phyloP scores from a whole-genome alignment of 192 early-diverging fungal species.

The Coemansia sp. region DNA sequence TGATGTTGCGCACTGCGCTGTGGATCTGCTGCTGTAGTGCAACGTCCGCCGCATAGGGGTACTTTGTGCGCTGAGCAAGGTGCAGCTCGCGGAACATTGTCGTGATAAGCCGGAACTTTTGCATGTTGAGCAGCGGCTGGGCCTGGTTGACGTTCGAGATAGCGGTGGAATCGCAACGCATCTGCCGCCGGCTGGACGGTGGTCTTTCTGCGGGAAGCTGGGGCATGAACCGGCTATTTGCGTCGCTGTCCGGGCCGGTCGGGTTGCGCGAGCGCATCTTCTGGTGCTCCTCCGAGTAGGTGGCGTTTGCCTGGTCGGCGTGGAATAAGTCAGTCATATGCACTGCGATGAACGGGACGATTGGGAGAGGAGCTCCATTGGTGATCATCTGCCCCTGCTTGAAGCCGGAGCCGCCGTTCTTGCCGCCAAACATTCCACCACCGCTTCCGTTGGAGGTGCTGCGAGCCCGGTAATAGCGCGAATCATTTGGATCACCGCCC shows the following conservation, averaged over 20 bases:
- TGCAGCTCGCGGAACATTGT: slow-evolving; percentile 56
- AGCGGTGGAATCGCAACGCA: slow-evolving; percentile 37
- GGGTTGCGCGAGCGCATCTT: slow-evolving; percentile 50
- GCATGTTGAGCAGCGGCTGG: slow-evolving; percentile 56
- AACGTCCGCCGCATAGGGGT: slow-evolving; percentile 50
- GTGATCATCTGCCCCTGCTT: slow-evolving; percentile 42
- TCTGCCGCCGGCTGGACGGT: background rate
- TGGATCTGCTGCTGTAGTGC: slow-evolving; percentile 56
- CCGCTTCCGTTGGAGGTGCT: slow-evolving; percentile 47
- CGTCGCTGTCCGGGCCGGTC: slow-evolving; percentile 9
- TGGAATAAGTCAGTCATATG: slow-evolving; percentile 58
- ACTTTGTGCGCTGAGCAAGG: slow-evolving; percentile 53
- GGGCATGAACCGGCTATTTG: background rate
- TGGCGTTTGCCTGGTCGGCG: slow-evolving; percentile 55
- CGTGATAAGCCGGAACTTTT: slow-evolving; percentile 56
- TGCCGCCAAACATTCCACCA: slow-evolving; percentile 23
- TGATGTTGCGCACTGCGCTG: slow-evolving; percentile 52
- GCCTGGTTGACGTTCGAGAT: slow-evolving; percentile 48
- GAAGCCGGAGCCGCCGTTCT: slow-evolving; percentile 10
- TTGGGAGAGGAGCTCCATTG: slow-evolving; percentile 42
- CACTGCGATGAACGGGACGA: slow-evolving; percentile 56
- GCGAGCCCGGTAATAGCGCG: slow-evolving; percentile 34
- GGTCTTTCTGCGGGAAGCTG: background rate
- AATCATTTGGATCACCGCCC: slow-evolving; percentile 25
- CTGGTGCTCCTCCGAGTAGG: slow-evolving; percentile 55